A percentile compares a stretch with the other conserved stretches of the same genome.
Conservation (phyloP, 2,329 filamentous ascomycete genomes). For the Trichoderma sp. region DNA sequence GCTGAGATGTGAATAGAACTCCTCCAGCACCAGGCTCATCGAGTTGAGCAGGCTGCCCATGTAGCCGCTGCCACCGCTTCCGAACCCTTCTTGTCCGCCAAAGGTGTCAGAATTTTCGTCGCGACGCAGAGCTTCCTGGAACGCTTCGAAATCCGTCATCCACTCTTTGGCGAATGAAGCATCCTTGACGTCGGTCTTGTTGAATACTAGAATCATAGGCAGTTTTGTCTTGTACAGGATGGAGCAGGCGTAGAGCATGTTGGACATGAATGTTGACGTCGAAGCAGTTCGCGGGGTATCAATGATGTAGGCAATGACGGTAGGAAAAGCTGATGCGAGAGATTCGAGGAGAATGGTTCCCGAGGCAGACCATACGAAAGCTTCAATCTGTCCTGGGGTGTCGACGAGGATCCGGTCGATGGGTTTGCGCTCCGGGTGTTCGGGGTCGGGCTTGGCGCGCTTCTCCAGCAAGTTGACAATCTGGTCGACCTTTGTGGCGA, state of each 20-base stretch:
- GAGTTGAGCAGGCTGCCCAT: constrained; percentile 96
- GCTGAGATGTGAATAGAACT: constrained; percentile 93
- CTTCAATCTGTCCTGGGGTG: constrained; percentile 96
- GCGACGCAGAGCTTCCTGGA: constrained; percentile 78
- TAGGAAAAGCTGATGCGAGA: constrained; percentile 90
- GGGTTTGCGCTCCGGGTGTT: constrained; percentile 60
- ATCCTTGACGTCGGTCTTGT: constrained; percentile 96
- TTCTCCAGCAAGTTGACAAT: constrained; percentile 89
- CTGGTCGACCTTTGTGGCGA: constrained; percentile 97
- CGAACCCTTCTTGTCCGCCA: constrained; percentile 69
- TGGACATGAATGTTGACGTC: constrained; percentile 98
- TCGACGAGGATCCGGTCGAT: constrained; percentile 89
- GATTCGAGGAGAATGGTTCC: constrained; percentile 93
- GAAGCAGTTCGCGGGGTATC: constrained; percentile 92
- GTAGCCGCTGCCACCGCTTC: constrained; percentile 80
- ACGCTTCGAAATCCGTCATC: constrained; percentile 99
- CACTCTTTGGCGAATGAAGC: constrained; percentile 92
- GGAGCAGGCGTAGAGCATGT: constrained; percentile 98
- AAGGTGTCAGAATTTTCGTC: constrained; percentile 80
- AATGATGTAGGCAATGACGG: constrained; percentile 95
- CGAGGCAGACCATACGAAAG: constrained; percentile 97
- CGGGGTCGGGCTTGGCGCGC: constrained; percentile 67
- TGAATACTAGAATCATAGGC: constrained; percentile 98
- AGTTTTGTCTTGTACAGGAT: constrained; percentile 99
- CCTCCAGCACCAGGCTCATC: constrained; percentile 96